These are phyloP conservation scores for Russula brevipes DNA, from an alignment of 768 basidiomycete species.

Conservation along the genomic window DNA sequence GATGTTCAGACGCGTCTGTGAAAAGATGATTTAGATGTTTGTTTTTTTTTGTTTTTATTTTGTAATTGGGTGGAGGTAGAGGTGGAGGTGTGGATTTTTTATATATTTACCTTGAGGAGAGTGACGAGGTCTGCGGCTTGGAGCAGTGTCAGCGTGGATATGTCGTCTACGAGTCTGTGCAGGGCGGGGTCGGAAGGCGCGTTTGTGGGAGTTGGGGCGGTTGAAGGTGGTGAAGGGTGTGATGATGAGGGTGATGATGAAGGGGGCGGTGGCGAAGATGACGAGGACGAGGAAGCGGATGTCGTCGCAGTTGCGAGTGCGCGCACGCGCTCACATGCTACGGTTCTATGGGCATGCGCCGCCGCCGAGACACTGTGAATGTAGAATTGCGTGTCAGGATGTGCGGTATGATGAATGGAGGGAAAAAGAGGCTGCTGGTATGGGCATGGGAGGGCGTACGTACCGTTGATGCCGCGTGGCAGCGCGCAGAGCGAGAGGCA, in stretches of 20 bases:
- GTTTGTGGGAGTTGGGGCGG: slow-evolving; percentile 37
- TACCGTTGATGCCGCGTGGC: slow-evolving; percentile 5
- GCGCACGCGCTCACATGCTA: neutral
- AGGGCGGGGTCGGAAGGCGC: slow-evolving; percentile 59
- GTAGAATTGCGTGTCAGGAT: neutral
- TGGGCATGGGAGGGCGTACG: too few species aligned
- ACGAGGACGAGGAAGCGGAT: slow-evolving; percentile 39
- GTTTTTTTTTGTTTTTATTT: neutral
- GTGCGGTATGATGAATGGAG: neutral
- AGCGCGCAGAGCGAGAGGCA: slow-evolving; percentile 2
- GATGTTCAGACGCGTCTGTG: slow-evolving; percentile 88
- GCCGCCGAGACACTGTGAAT: neutral
- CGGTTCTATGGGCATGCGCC: neutral
- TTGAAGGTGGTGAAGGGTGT: slow-evolving; percentile 38
- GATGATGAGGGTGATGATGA: slow-evolving; percentile 26
- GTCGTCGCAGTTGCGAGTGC: slow-evolving; percentile 40
- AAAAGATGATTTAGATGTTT: too few species aligned
- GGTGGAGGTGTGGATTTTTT: neutral
- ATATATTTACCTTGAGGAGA: slow-evolving; percentile 67
- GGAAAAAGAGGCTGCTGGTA: too few species aligned
- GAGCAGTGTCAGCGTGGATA: slow-evolving; percentile 79
- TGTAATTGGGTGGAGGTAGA: too few species aligned
- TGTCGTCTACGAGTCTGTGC: slow-evolving; percentile 84
- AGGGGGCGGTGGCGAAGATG: slow-evolving; percentile 37
- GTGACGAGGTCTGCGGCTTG: slow-evolving; percentile 95